These are phyloP conservation scores for Metschnikowia henanensis DNA, from an alignment of 805 yeast species.

Conservation along the genomic window DNA sequence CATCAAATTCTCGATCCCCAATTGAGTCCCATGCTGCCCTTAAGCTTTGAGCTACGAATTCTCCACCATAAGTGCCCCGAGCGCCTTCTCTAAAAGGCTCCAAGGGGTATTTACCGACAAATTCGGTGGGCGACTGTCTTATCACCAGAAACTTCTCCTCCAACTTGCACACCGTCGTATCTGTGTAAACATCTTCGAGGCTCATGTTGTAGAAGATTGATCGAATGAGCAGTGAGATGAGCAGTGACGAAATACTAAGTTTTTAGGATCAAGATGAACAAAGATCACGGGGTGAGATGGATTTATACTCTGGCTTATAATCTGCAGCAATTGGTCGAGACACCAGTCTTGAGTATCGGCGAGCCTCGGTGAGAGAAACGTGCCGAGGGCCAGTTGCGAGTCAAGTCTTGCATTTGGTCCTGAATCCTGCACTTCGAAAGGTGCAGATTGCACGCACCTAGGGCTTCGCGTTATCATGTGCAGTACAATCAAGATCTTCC, in stretches of 20 bases:
- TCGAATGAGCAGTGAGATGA: no score
- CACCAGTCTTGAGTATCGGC: neutral
- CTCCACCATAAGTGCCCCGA: slow-evolving; percentile 33
- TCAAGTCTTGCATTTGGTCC: no score
- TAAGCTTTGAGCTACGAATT: slow-evolving; percentile 26
- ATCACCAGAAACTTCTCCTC: slow-evolving; percentile 22
- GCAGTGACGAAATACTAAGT: no score
- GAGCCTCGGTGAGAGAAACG: neutral
- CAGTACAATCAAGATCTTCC: no score
- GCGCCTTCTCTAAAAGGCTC: slow-evolving; percentile 22
- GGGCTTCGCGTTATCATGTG: no score
- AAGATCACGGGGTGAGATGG: no score
- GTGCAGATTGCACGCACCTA: no score
- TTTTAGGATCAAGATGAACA: no score
- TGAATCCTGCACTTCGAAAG: no score
- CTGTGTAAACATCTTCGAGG: slow-evolving; percentile 12
- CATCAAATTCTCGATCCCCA: slow-evolving; percentile 21
- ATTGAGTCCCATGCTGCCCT: slow-evolving; percentile 31
- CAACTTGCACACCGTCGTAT: slow-evolving; percentile 15
- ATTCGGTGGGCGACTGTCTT: slow-evolving; percentile 15
- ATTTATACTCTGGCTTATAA: no score
- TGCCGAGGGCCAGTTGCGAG: slow-evolving; percentile 5
- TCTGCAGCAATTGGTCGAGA: no score
- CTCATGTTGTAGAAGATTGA: slow-evolving; percentile 15
- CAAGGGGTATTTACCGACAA: slow-evolving; percentile 26